phyloP scores from a whole-genome alignment of 495 filamentous ascomycete species.

The Daldinia concentrica region DNA sequence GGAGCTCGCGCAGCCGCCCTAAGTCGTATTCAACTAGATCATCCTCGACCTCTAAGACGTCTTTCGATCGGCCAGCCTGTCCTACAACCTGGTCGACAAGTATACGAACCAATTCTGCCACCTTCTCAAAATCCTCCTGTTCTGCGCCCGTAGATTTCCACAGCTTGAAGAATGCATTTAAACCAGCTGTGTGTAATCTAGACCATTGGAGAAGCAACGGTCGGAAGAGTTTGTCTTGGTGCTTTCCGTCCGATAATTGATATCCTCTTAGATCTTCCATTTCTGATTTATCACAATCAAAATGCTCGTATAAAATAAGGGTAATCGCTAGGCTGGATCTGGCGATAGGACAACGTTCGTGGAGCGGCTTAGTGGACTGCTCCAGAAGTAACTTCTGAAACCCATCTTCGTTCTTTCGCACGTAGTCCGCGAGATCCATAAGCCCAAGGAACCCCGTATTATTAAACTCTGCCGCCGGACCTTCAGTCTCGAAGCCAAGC shows the following conservation, averaged over 20 bases:
- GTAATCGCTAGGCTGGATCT: constrained; percentile 89
- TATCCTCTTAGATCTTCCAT: constrained; percentile 82
- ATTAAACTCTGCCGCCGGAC: constrained; percentile 84
- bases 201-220: constrained; percentile 95
- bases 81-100: constrained; percentile 93
- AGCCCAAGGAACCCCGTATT: constrained; percentile 89
- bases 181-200: constrained; percentile 84
- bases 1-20: constrained; percentile 78
- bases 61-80: constrained; percentile 80
- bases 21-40: constrained; percentile 87
- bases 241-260: constrained; percentile 77
- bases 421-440: constrained; percentile 97
- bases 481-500: constrained; percentile 91
- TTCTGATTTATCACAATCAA: constrained; percentile 89
- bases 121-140: constrained; percentile 87
- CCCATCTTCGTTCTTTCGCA: constrained; percentile 86
- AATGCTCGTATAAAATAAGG: constrained; percentile 90
- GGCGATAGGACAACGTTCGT: constrained; percentile 87
- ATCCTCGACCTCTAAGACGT: constrained; percentile 88
- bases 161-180: constrained; percentile 90
- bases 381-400: constrained; percentile 93
- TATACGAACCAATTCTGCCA: constrained; percentile 88
- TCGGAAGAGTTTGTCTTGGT: constrained; percentile 86
- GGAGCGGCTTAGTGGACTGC: constrained; percentile 76
- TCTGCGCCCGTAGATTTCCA: constrained; percentile 91